Conservation (phyloP, 1,284 basidiomycete species). For the Puccinia hordei region DNA sequence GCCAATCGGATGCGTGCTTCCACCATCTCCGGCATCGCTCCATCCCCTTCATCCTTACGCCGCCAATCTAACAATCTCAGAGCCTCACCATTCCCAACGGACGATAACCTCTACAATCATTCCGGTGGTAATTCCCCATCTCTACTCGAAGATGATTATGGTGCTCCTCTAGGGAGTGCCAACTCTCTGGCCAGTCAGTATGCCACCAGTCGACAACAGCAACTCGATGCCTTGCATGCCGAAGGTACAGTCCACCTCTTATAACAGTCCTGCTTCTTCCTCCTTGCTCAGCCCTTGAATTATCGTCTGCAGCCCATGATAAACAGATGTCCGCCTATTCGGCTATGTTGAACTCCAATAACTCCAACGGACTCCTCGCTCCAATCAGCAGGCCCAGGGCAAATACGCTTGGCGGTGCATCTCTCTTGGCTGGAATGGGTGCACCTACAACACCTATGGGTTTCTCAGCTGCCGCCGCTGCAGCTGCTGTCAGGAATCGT, state of each 20-base stretch:
- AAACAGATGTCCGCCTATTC: constrained; percentile 35
- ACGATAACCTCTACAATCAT: constrained; percentile 24
- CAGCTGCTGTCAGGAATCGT: constrained; percentile 33
- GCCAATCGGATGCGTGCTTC: constrained; percentile 42
- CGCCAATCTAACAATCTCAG: constrained; percentile 16
- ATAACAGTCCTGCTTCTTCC: too few species aligned
- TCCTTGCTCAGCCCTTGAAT: neutral
- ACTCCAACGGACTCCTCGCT: constrained; percentile 18
- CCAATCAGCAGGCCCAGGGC: constrained; percentile 33
- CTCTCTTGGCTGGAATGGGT: constrained; percentile 24
- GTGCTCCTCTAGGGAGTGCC: constrained; percentile 38
- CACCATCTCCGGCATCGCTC: constrained; percentile 44
- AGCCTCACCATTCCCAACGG: constrained; percentile 18
- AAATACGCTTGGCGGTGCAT: constrained; percentile 33
- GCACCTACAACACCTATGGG: neutral
- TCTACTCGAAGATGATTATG: constrained; percentile 30
- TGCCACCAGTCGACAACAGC: constrained; percentile 20
- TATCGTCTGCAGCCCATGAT: constrained; percentile 29
- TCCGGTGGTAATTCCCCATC: constrained; percentile 16
- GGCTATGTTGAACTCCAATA: constrained; percentile 16
- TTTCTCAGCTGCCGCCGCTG: constrained; percentile 10
- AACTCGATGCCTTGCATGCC: constrained; percentile 6
- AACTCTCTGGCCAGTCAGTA: constrained; percentile 41
- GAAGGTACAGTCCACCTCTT: constrained; percentile 16
- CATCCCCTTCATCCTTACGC: constrained; percentile 2